These are phyloP conservation scores for Starmera quercuum DNA, from an alignment of 805 yeast genomes.

Conservation along the genomic window DNA sequence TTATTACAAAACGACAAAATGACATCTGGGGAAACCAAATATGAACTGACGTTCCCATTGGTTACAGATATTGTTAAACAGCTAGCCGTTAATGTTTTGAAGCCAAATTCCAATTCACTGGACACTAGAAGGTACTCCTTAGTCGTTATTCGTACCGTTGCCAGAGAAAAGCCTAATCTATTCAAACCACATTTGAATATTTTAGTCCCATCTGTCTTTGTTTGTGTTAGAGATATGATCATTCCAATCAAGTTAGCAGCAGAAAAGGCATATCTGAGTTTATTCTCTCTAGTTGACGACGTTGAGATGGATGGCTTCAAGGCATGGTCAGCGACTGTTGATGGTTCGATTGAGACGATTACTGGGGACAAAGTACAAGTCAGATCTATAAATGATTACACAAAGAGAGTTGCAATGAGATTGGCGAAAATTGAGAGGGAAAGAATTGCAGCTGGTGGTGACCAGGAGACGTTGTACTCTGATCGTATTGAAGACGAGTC, in stretches of 20 bases:
- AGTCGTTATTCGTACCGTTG: conserved; percentile 67
- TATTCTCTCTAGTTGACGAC: conserved; percentile 70
- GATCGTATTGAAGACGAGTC: conserved; percentile 81
- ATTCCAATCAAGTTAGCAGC: conserved; percentile 93
- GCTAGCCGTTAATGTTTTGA: conserved; percentile 39
- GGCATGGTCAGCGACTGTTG: conserved; percentile 45
- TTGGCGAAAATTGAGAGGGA: conserved; percentile 85
- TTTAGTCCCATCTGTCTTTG: conserved; percentile 67
- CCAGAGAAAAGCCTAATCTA: conserved; percentile 49
- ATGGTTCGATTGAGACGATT: conserved; percentile 28
- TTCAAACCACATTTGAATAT: conserved; percentile 46
- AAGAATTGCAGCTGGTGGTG: conserved; percentile 85
- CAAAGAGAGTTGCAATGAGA: conserved; percentile 82
- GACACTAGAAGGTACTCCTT: conserved; percentile 79
- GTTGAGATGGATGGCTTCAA: conserved; percentile 43
- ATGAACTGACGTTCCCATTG: conserved; percentile 36
- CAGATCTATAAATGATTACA: conserved; percentile 81
- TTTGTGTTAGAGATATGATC: conserved; percentile 77
- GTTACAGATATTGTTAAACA: conserved; percentile 37
- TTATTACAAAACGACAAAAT: conserved; percentile 44
- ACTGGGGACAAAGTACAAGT: conserved; percentile 45
- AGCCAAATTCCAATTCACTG: conserved; percentile 52
- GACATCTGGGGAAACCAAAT: conserved; percentile 22
- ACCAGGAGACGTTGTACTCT: conserved; percentile 73
- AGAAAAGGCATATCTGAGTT: conserved; percentile 75